A percentile compares a stretch with the other conserved stretches of the same genome.
phyloP scores from a whole-genome alignment of 768 basidiomycete species.

The Termitomyces sp. region DNA sequence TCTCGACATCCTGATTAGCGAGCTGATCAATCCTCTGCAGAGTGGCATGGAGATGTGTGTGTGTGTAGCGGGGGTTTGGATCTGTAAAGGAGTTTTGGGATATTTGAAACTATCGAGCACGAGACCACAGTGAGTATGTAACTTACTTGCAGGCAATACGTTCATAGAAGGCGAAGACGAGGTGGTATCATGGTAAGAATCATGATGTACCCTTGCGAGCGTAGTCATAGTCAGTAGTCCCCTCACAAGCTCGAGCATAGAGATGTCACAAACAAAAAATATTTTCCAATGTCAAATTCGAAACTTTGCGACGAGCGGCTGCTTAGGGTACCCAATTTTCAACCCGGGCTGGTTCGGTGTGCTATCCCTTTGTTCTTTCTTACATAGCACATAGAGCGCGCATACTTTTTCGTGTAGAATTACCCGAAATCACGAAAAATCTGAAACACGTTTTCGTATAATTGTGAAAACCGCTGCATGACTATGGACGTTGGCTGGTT shows the following conservation, averaged over 20 bases:
- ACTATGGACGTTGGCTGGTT: no score
- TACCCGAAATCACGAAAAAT: no score
- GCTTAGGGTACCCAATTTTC: no score
- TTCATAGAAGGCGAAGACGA: constrained; percentile 2
- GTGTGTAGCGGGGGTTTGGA: constrained; percentile 15
- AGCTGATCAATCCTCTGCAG: constrained; percentile 48
- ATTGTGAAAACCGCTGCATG: no score
- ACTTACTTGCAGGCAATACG: constrained; percentile 10
- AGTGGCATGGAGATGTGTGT: constrained; percentile 33
- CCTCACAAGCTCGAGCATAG: neutral
- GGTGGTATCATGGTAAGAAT: neutral
- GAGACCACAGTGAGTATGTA: neutral
- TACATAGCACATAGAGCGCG: no score
- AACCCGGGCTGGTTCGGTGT: no score
- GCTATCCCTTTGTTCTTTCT: no score
- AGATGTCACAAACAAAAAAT: neutral
- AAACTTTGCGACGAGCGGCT: no score
- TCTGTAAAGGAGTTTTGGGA: neutral
- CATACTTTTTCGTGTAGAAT: no score
- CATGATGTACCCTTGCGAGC: neutral
- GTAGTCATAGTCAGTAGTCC: neutral
- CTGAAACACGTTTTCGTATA: no score
- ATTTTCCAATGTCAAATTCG: neutral
- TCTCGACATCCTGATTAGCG: constrained; percentile 66
- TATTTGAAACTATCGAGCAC: neutral